Base-by-base conservation (phyloP, 2,329 filamentous ascomycete genomes). In the Cylindrodendrum hubeiense region DNA sequence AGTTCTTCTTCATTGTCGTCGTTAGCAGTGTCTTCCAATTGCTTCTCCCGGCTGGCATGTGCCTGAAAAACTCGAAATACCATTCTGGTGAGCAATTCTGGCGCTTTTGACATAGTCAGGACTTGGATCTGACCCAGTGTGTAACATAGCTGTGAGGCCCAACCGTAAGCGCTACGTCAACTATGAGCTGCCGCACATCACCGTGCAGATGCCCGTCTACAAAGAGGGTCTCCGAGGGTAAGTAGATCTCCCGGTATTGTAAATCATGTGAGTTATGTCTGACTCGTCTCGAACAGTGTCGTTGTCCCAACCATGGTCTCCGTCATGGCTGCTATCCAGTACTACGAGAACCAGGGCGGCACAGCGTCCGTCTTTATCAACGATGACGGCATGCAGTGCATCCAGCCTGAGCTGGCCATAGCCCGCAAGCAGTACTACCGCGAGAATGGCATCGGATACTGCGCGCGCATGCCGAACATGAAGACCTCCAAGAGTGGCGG, bases 341-440 rank as follows among this genome's bases (percentile, higher is more conserved):
- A 86, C 15, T 89, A 89, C 68, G 87, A 89, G 69, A 77, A 86
- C 69, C 85, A 87, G 73, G 90, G 90, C n/a, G 90, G 90, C 9
- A 86, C 88, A 1, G 89, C 90, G 28, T 90, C 87, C 72, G 90
- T 92, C 67, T 90, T 91, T 71, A 79, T 91, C 75, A 91, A 91
- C 68, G 90, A 92, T 61, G 90, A 92, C 68, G 89, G 90, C 62
- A 88, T 91, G 85, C 89, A 91, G 74, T 77, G 90, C 33, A 80
- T 91, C 17, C 78, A 84, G 3, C 79, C 80, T 5, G 81, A 86
- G 15, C 80, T 86, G 17, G 81, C 83, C 5, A 77, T 81, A 34
- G 81, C 80, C 10, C 82, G 86, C 22, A 82, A 83, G 15, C 85
- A 87, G 2, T 88, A 87, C 69, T 89, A 89, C 70, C 82, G 85